A percentile compares a stretch with the other conserved stretches of the same genome.
phyloP scores from a whole-genome alignment of 306 rosid genomes.

The Ceratonia siliqua region DNA sequence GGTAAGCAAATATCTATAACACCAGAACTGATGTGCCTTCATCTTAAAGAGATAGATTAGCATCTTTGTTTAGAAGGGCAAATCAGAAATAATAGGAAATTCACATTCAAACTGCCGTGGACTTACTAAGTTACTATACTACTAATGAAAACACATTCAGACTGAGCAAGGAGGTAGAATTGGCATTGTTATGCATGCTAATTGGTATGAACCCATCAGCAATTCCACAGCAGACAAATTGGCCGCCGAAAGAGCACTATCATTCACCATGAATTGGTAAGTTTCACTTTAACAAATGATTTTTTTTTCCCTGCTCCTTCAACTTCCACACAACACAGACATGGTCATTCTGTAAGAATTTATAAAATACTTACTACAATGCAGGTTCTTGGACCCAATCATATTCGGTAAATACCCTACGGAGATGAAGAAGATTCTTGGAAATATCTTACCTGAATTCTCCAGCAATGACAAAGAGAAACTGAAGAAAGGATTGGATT shows the following conservation, averaged over 20 bases:
- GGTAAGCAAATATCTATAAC: background rate
- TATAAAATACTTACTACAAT: background rate
- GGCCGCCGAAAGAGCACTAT: constrained; percentile 58
- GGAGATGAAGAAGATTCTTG: constrained; percentile 50
- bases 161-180: constrained; percentile 46
- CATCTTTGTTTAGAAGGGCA: too few species aligned
- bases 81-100: background rate
- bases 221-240: constrained; percentile 51
- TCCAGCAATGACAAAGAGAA: constrained; percentile 43
- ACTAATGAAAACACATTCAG: constrained; percentile 41
- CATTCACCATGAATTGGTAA: constrained; percentile 56
- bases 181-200: constrained; percentile 25
- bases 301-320: background rate
- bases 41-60: background rate
- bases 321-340: background rate
- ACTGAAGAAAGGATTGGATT: constrained; percentile 51
- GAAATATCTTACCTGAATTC: constrained; percentile 43
- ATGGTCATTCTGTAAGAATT: background rate
- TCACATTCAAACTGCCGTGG: background rate
- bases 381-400: constrained; percentile 63
- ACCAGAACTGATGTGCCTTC: background rate
- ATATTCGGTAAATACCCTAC: constrained; percentile 53
- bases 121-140: background rate
- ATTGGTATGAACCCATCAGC: constrained; percentile 63
- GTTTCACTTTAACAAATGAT: background rate